These are phyloP conservation scores for Curvularia verruculosa DNA, from an alignment of 2,329 filamentous ascomycete genomes.

Conservation along the genomic window DNA sequence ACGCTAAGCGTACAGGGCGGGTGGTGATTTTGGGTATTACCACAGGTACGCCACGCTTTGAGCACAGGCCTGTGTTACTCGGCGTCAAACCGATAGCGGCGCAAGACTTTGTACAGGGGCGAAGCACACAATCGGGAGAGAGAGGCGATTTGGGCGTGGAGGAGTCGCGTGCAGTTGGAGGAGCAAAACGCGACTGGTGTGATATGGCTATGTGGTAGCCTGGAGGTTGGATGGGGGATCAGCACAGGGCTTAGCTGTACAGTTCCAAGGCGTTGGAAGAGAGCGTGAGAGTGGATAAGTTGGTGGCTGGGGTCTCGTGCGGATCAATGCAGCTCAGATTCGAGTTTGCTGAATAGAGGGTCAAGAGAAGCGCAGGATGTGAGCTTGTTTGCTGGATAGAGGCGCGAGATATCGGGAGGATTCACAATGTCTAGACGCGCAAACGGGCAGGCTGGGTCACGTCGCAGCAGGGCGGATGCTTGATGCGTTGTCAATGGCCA, in stretches of 20 bases:
- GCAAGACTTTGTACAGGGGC: constrained; percentile 16
- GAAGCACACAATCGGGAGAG: not conserved
- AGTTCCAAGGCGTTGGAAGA: constrained; percentile 31
- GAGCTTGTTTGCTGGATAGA: constrained; percentile 43
- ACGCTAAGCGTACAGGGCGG: constrained; percentile 24
- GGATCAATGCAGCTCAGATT: constrained; percentile 6
- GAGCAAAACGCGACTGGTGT: constrained; percentile 40
- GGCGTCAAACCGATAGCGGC: constrained; percentile 23
- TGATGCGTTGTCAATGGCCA: constrained; percentile 54
- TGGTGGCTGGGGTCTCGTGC: constrained; percentile 2
- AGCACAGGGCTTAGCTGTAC: constrained; percentile 34
- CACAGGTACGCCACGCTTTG: constrained; percentile 37
- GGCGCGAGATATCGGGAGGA: constrained; percentile 36
- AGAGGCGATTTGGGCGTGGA: not conserved
- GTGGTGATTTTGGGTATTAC: constrained; percentile 1
- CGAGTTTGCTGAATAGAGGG: constrained; percentile 1
- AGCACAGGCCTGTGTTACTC: constrained; percentile 30
- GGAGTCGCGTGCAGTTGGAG: constrained; percentile 27
- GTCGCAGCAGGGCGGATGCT: constrained; percentile 47
- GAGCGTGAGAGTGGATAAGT: constrained; percentile 17
- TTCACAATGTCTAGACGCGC: constrained; percentile 40
- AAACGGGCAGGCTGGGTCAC: constrained; percentile 41
- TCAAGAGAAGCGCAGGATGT: constrained; percentile 22
- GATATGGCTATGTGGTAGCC: constrained; percentile 30
- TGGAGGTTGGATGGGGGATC: constrained; percentile 42